Evolutionary conservation across 495 filamentous ascomycete genomes (phyloP), one percentile per base, ranked within the genome.

Genomic region (Ascodesmis nigricans): DNA sequence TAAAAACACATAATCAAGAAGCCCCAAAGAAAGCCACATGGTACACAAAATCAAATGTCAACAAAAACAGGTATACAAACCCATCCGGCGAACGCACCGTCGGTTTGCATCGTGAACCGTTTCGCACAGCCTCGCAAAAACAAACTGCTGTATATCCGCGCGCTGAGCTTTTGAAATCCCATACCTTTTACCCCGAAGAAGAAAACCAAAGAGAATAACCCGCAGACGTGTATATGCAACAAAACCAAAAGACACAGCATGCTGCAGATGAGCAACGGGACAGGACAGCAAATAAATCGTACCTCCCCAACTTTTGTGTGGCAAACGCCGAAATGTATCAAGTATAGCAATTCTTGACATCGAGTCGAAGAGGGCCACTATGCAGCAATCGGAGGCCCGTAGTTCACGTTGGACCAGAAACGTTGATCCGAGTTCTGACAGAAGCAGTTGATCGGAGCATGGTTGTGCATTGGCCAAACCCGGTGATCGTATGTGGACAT

Each of bases 371-470:
- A 36, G 35, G 26, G 21, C 36, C 26, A 24, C 58, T 58, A 75
- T 16, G 66, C 71, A 42, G 64, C 65, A 15, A 75, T 70, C 15
- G 77, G 59, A 53, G 77, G 75, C 13, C 70, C 54, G 43, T 70
- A 79, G 29, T 46, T 49, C 29, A 45, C 27, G 26, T 28, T 28
- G 34, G 20, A 6, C 49, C 65, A 66, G 46, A 80, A 69, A 49
- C 81, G 78, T 11, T 65, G 55, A 22, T 69, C 65, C 19, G 70
- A 52, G 37, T 72, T 66, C 40, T 66, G 71, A 6, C 59, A 66
- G 30, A 58, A 50, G 52, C 78, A 87, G 38, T 59, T 63, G 50
- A 77, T 87, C 13, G 72, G 76, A 19, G 64, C 62, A 29, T 63
- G 64, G 24, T 59, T 63, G 24, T 59, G 63, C 39, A 65, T 63